Base-by-base conservation (phyloP, 352 stramenopile species). In the Phytopythium litorale region DNA sequence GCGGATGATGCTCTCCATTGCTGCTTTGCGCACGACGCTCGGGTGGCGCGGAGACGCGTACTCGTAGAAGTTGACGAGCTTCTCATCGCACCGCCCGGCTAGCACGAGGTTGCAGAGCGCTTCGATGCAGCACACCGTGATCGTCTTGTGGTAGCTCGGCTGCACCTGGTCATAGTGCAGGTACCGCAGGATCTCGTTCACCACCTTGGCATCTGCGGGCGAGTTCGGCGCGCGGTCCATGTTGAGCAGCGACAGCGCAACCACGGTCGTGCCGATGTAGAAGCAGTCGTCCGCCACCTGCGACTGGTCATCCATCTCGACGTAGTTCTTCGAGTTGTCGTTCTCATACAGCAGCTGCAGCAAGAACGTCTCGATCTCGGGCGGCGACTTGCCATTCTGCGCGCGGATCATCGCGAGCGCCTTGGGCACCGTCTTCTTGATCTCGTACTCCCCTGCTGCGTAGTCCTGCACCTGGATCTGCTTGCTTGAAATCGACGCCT, bases 241-340 rank as follows among this genome's bases (percentile, higher is more conserved):
- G 32, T 63, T 81, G 12, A 95, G 64, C 9, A 87, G 68, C 11
- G 84, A 94, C 5, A 94, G 64, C 43, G 84, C 85, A 11, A 94
- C 40, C 23, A 95, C 79, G 13, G 92, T 81, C 53, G 77, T 87
- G 28, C 84, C 84, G 51, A 95, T 73, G 79, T 93, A 94, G 59
- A 91, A 94, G 46, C 84, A 92, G 69, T 94, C 84, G 54, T 93
- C 86, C 0, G 81, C 84, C 51, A 93, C 86, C 67, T 91, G 83
- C 0, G 82, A 92, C 58, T 92, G 81, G 43, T 94, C 86, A 59
- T 87, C 84, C 84, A 93, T 93, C 64, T 94, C 82, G 35, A 94
- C 83, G 49, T 93, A 94, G 60, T 94, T 94, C 60, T 94, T 93
- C 50, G 86, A 94, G 67, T 94, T 94, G 72, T 94, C 86, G 60